These are phyloP conservation scores for Candida dendrica DNA, from an alignment of 805 yeast genomes.

Conservation along the genomic window DNA sequence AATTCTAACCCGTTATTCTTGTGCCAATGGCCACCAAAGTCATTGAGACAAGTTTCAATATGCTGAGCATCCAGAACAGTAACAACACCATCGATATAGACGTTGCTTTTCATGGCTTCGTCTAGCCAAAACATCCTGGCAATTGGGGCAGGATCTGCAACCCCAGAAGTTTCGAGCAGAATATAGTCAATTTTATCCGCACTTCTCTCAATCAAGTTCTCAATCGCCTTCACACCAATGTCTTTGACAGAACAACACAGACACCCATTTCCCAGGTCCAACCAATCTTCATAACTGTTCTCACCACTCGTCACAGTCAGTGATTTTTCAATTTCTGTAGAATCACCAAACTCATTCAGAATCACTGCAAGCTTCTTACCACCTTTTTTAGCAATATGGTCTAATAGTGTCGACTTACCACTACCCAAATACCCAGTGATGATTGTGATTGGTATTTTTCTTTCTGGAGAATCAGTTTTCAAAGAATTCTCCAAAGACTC, in stretches of 20 bases:
- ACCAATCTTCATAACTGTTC: conserved; percentile 79
- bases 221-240: conserved; percentile 91
- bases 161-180: conserved; percentile 89
- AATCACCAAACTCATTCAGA: conserved; percentile 86
- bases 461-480: conserved; percentile 5
- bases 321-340: conserved; percentile 82
- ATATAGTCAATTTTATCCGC: conserved; percentile 80
- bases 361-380: conserved; percentile 79
- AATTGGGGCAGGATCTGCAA: conserved; percentile 97
- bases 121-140: conserved; percentile 98
- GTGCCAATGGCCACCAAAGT: conserved; percentile 68
- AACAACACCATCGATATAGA: conserved; percentile 85
- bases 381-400: conserved; percentile 63
- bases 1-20: conserved; percentile 32
- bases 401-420: conserved; percentile 85
- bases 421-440: conserved; percentile 94
- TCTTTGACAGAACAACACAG: conserved; percentile 94
- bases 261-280: conserved; percentile 95
- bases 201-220: conserved; percentile 66
- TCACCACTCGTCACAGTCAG: conserved; percentile 56
- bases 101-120: conserved; percentile 75
- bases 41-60: conserved; percentile 59
- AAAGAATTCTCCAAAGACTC: conserved; percentile 7
- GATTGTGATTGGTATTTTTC: conserved; percentile 81
- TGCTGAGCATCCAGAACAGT: conserved; percentile 78